Conservation (phyloP, 2,329 filamentous ascomycete genomes). For the Aureobasidium sp. region DNA sequence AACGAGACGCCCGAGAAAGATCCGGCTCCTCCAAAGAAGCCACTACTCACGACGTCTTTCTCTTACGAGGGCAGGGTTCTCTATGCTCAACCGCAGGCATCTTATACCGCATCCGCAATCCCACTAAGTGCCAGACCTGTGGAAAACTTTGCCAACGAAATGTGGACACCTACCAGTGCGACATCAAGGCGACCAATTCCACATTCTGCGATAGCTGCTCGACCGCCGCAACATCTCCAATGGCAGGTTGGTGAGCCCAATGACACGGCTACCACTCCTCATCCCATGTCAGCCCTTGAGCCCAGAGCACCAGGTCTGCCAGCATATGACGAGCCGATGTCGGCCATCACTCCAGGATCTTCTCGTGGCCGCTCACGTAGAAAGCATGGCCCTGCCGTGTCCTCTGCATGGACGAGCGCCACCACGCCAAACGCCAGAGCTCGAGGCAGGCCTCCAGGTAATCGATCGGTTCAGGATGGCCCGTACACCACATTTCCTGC, state of each 20-base stretch:
- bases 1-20: slow-evolving; percentile 21
- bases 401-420: slow-evolving; percentile 77
- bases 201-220: slow-evolving; percentile 38
- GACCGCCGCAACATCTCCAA: slow-evolving; percentile 32
- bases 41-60: slow-evolving; percentile 9
- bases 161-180: slow-evolving; percentile 41
- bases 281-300: slow-evolving; percentile 73
- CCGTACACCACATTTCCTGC: slow-evolving; percentile 65
- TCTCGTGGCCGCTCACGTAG: slow-evolving; percentile 48
- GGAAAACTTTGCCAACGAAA: slow-evolving; percentile 46
- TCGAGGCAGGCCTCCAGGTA: slow-evolving; percentile 72
- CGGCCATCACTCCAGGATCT: slow-evolving; percentile 61
- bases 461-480: slow-evolving; percentile 57
- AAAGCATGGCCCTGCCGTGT: slow-evolving; percentile 78
- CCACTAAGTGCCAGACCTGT: slow-evolving; percentile 47
- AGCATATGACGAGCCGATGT: slow-evolving; percentile 57
- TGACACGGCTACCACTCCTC: slow-evolving; percentile 41
- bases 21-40: slow-evolving; percentile 20
- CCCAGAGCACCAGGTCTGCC: slow-evolving; percentile 47
- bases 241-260: slow-evolving; percentile 26
- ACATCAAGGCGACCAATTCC: slow-evolving; percentile 32
- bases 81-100: slow-evolving; percentile 36
- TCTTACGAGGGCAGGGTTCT: slow-evolving; percentile 14
- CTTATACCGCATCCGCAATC: slow-evolving; percentile 46
- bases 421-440: slow-evolving; percentile 58